phyloP scores from a whole-genome alignment of 2,329 filamentous ascomycete species.

The Aspergillus brunneoviolaceus region DNA sequence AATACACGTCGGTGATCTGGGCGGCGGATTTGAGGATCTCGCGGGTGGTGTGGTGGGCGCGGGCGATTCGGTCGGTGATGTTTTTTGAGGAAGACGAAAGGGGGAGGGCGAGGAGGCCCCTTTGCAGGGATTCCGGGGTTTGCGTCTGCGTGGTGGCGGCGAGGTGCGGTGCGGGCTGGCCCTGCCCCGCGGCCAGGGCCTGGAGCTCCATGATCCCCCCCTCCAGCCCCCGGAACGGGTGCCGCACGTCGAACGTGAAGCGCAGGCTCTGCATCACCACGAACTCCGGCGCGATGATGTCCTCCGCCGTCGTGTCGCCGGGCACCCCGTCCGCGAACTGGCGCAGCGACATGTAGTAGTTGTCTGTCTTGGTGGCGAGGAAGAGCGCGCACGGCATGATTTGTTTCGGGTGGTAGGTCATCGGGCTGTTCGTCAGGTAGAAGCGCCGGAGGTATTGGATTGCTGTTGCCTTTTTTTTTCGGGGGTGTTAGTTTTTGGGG shows the following conservation, averaged over 20 bases:
- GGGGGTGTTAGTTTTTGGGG: neutral
- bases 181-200: conserved; percentile 63
- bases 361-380: conserved; percentile 90
- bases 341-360: conserved; percentile 67
- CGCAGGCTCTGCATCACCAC: conserved; percentile 86
- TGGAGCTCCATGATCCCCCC: conserved; percentile 81
- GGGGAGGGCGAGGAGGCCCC: conserved; percentile 31
- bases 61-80: conserved; percentile 48
- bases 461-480: conserved; percentile 63
- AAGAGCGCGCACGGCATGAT: conserved; percentile 89
- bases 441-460: conserved; percentile 90
- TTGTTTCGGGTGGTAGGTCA: conserved; percentile 91
- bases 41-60: conserved; percentile 71
- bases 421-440: conserved; percentile 91
- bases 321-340: conserved; percentile 69
- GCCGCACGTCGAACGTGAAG: conserved; percentile 89
- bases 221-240: conserved; percentile 84
- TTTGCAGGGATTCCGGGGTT: conserved; percentile 32
- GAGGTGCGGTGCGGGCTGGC: conserved; percentile 33
- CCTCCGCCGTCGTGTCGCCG: conserved; percentile 71
- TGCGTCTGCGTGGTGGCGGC: conserved; percentile 18
- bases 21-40: conserved; percentile 75
- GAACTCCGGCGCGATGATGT: conserved; percentile 88
- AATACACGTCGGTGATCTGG: conserved; percentile 90
- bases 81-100: conserved; percentile 32